Base-by-base conservation (phyloP, 1,284 basidiomycete species). In the Moniliella sp. region DNA sequence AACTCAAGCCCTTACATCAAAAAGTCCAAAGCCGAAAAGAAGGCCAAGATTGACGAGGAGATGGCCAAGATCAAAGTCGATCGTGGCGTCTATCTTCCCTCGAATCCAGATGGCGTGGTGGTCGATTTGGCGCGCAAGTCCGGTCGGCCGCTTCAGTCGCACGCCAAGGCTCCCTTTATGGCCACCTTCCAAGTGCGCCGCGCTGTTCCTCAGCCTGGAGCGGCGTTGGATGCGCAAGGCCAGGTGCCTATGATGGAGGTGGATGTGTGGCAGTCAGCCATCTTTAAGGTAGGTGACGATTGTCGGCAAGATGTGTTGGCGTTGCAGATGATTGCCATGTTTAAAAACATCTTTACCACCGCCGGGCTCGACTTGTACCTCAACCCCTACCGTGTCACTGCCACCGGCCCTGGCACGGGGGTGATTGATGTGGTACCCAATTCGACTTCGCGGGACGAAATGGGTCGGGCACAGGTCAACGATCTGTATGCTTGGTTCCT, bases 151-250 rank as follows among this genome's bases (percentile, higher is more conserved):
- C 65, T 99, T 21, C 91, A 99, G 63, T 83, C 78, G 57, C 91
- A 97, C 51, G 91, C 91, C 4, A 99, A 99, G 69, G 86, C 91
- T 3, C 91, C 91, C 0, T 99, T 97, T 66, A 97, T 99, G 91
- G 91, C 91, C 8, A 94, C 91, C 0, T 99, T 99, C 21, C 7
- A 88, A 67, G 91, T 99, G 32, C 45, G 47, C 27, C 39, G 50
- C 15, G 30, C 45, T 26, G 16, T 57, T 45, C 17, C 18, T 14
- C 26, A 31, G 25, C 33, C 30, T 18, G 28, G 34, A n/a, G 21
- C 21, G 26, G 43, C 13, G 29, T 34, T 7, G 12, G 29, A 19
- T 3, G 33, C 29, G 75, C 23, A 32, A 9, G 25, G 35, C 7
- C 37, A 38, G n/a, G 28, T 28, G 10, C 13, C 31, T 11, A 42